Conservation (phyloP, 2,329 filamentous ascomycete species). For the Pseudogymnoascus sp. region DNA sequence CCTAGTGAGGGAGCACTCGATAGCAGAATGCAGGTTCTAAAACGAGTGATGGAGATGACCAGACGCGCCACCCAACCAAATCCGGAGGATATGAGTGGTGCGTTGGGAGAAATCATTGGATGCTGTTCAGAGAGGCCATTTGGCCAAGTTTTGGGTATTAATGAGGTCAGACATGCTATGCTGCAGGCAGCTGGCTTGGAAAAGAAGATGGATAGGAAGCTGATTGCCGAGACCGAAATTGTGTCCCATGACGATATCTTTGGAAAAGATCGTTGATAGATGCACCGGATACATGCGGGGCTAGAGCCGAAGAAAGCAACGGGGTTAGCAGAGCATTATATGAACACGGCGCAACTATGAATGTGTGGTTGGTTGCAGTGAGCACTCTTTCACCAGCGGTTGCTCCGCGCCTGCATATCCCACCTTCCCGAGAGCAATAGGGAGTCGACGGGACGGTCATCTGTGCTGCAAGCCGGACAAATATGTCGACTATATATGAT, state of each 20-base stretch:
- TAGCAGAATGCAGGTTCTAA: constrained; percentile 31
- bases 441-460: neutral
- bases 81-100: constrained; percentile 31
- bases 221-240: constrained; percentile 26
- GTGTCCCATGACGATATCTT: constrained; percentile 24
- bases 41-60: constrained; percentile 32
- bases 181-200: constrained; percentile 52
- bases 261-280: neutral
- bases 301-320: neutral
- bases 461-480: neutral
- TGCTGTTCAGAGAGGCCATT: constrained; percentile 44
- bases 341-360: neutral
- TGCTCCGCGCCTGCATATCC: neutral
- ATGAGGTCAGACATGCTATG: constrained; percentile 55
- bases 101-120: constrained; percentile 51
- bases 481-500: neutral
- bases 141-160: constrained; percentile 46
- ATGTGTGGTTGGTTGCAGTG: neutral
- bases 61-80: constrained; percentile 36
- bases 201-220: constrained; percentile 32
- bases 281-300: neutral
- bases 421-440: neutral
- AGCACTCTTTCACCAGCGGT: neutral
- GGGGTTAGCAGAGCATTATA: neutral
- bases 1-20: constrained; percentile 28